Conservation (phyloP, 2,329 filamentous ascomycete species). For the Trichophyton mentagrophytes region DNA sequence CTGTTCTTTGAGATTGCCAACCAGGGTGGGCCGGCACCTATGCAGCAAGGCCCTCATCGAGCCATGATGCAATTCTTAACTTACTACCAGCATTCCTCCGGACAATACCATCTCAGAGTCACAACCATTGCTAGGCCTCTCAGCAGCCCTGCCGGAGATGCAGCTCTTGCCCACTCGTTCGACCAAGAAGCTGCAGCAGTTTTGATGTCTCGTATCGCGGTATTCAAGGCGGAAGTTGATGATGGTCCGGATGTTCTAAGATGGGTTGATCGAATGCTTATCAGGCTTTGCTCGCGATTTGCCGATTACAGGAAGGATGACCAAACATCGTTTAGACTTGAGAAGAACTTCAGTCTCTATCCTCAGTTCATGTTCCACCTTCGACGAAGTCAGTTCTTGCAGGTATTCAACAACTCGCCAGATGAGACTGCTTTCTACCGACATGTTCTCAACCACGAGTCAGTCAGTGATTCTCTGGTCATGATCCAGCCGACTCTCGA, state of each 20-base stretch:
- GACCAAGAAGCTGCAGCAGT: slow-evolving; percentile 96
- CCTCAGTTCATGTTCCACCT: slow-evolving; percentile 99
- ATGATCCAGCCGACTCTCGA: slow-evolving; percentile 99
- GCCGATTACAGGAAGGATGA: slow-evolving; percentile 98
- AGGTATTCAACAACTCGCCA: slow-evolving; percentile 98
- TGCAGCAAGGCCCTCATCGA: slow-evolving; percentile 77
- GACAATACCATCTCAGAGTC: slow-evolving; percentile 89
- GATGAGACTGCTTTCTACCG: slow-evolving; percentile 99
- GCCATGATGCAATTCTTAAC: slow-evolving; percentile 97
- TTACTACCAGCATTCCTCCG: slow-evolving; percentile 95
- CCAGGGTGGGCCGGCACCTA: slow-evolving; percentile 72
- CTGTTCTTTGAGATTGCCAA: slow-evolving; percentile 97
- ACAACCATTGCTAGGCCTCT: slow-evolving; percentile 86
- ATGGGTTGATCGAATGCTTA: slow-evolving; percentile 98
- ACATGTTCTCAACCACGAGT: slow-evolving; percentile 93
- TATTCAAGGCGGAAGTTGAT: slow-evolving; percentile 97
- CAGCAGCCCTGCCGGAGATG: slow-evolving; percentile 86
- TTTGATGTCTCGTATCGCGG: slow-evolving; percentile 96
- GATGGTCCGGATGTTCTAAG: slow-evolving; percentile 95
- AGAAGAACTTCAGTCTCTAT: slow-evolving; percentile 98
- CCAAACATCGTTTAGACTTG: slow-evolving; percentile 85
- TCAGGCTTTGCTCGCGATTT: slow-evolving; percentile 87
- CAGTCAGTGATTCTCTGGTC: slow-evolving; percentile 88
- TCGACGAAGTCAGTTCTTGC: slow-evolving; percentile 88
- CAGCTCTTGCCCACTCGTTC: slow-evolving; percentile 89